These are phyloP conservation scores for Spathaspora arborariae DNA, from an alignment of 805 yeast genomes.

Conservation along the genomic window DNA sequence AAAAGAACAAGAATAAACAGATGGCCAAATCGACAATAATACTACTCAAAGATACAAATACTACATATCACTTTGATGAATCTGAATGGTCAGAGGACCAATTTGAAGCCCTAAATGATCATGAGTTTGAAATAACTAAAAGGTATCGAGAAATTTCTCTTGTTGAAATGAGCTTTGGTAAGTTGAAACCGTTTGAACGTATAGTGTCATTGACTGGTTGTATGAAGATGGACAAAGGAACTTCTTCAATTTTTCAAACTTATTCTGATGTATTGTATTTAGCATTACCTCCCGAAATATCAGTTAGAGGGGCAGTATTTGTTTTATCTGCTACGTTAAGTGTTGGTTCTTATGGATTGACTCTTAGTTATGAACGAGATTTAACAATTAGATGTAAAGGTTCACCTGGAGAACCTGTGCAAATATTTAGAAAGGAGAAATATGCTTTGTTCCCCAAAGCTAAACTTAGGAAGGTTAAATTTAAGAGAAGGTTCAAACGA, in stretches of 20 bases:
- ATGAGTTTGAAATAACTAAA: neutral
- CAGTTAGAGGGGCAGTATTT: neutral
- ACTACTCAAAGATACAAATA: neutral
- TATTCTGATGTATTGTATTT: neutral
- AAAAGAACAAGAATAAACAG: neutral
- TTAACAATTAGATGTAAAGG: neutral
- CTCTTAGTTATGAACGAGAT: neutral
- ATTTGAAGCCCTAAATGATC: neutral
- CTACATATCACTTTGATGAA: neutral
- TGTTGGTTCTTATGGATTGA: neutral
- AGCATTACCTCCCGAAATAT: neutral
- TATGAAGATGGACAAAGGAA: neutral
- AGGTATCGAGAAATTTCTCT: neutral
- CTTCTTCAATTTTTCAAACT: neutral
- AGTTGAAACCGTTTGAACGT: neutral
- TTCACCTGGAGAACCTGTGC: slow-evolving; percentile 1
- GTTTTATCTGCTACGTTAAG: neutral
- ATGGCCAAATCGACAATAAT: neutral
- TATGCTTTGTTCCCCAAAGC: slow-evolving; percentile 7
- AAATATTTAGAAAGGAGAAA: slow-evolving; percentile 5
- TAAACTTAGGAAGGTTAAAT: slow-evolving; percentile 1
- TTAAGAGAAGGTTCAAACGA: neutral
- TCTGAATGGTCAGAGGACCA: neutral
- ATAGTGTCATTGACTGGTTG: slow-evolving; percentile 1
- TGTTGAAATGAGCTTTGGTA: slow-evolving; percentile 1